Evolutionary conservation across 805 yeast species (phyloP), one percentile per base, ranked within the genome.

Genomic region (Novakomyces olei): DNA sequence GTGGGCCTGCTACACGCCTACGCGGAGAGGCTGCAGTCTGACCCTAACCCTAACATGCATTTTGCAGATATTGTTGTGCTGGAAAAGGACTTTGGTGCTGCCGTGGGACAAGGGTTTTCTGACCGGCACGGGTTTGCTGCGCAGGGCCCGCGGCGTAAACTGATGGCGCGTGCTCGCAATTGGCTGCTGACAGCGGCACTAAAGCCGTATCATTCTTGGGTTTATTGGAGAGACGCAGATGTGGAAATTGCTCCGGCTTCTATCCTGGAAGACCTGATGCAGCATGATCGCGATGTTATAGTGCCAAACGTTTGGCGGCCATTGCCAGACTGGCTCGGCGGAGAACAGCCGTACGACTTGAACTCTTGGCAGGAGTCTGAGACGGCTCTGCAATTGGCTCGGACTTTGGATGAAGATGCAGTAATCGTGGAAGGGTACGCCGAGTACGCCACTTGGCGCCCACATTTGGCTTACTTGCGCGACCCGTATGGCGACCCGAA

Each of bases 291-390:
- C 48, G 96, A 85, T 50, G 88, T 85, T 19, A 79, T 85, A 33
- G 95, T 85, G 12, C 96, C 96, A 12, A 85, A 88, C 47, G 94
- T 88, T 22, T 88, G 98, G 98, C 65, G 98, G 44, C 98, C 96
- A 2, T 61, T 88, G 39, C 98, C 98, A 2, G 74, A 72, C 29
- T 88, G 83, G 54, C 64, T 88, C 39, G 91, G 88, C 14, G 67
- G 69, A 41, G 40, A 78, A 49, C 98, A 88, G 53, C 81, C 96
- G 1, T 88, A 88, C 51, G 98, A 88, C 54, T 65, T 88, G 48
- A 88, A 88, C 54, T 78, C 95, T 9, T 88, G 98, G 98, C 67
- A 79, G 36, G 98, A 88, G 55, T 69, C 83, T 3, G 74, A 69
- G 4, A 69, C 74, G 6, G 94, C 79, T 1, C 40, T 53, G 4